Evolutionary conservation across 306 rosid genomes (phyloP).

Genomic region (Coriaria nepalensis): DNA sequence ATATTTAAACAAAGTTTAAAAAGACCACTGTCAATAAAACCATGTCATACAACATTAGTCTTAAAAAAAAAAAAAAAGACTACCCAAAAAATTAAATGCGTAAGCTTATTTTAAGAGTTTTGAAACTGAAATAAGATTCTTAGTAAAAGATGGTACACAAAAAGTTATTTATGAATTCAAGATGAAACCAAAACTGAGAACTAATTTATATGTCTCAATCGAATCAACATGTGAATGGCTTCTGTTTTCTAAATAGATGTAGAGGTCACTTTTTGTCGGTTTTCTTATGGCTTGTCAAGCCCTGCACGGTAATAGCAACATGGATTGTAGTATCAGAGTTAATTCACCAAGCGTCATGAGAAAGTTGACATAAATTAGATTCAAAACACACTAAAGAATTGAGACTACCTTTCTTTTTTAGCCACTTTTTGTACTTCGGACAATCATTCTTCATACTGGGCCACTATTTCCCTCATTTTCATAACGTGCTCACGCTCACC

Average conservation of each 20-base stretch:
- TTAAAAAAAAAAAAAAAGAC: neutral
- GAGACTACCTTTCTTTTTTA: neutral
- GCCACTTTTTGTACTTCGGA: neutral
- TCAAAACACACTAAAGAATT: neutral
- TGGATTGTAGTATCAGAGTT: neutral
- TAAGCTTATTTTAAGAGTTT: neutral
- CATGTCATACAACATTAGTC: neutral
- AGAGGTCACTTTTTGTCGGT: neutral
- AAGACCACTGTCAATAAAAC: neutral
- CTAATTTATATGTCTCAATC: neutral
- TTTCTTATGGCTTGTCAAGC: neutral
- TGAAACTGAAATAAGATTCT: neutral
- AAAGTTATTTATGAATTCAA: neutral
- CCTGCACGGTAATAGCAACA: neutral
- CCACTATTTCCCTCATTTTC: too few species aligned
- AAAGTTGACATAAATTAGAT: neutral
- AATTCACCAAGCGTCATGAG: neutral
- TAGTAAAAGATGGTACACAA: neutral
- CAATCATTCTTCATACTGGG: neutral
- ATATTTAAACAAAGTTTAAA: neutral
- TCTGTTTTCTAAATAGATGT: neutral
- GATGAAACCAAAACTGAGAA: neutral
- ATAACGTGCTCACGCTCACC: too few species aligned
- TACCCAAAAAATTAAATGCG: neutral
- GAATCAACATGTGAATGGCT: neutral